A percentile compares a stretch with the other conserved stretches of the same genome.
Conservation (phyloP, 345 rosid species). For the Citrus sp. region DNA sequence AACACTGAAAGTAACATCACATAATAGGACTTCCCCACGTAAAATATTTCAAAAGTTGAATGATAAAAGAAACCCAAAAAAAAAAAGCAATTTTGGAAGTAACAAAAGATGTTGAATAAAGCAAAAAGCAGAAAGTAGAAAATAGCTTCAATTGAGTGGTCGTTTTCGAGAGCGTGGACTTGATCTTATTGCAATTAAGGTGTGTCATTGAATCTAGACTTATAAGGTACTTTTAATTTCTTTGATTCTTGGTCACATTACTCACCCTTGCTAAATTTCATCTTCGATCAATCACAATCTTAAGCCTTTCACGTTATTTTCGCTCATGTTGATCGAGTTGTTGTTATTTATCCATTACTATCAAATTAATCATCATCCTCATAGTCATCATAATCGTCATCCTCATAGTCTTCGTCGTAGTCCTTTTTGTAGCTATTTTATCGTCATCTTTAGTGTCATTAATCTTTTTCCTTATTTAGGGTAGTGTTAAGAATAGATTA, state of each 20-base stretch:
- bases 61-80: background rate
- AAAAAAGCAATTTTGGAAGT: background rate
- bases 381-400: background rate
- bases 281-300: slow-evolving; percentile 6
- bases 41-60: background rate
- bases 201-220: slow-evolving; percentile 47
- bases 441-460: background rate
- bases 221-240: background rate
- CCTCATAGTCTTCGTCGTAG: background rate
- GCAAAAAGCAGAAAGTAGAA: background rate
- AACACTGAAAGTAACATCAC: slow-evolving; percentile 3
- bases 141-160: slow-evolving; percentile 1
- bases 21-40: background rate
- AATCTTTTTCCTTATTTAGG: background rate
- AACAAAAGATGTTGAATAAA: background rate
- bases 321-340: background rate
- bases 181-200: background rate
- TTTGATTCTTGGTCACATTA: slow-evolving; percentile 11
- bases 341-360: slow-evolving; percentile 11
- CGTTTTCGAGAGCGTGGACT: slow-evolving; percentile 21
- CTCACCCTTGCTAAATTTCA: background rate
- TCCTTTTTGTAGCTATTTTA: background rate
- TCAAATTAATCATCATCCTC: slow-evolving; percentile 6
- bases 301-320: background rate
- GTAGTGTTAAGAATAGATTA: too few species aligned